phyloP scores from a whole-genome alignment of 1,284 basidiomycete genomes.

The Pholiota adiposa region DNA sequence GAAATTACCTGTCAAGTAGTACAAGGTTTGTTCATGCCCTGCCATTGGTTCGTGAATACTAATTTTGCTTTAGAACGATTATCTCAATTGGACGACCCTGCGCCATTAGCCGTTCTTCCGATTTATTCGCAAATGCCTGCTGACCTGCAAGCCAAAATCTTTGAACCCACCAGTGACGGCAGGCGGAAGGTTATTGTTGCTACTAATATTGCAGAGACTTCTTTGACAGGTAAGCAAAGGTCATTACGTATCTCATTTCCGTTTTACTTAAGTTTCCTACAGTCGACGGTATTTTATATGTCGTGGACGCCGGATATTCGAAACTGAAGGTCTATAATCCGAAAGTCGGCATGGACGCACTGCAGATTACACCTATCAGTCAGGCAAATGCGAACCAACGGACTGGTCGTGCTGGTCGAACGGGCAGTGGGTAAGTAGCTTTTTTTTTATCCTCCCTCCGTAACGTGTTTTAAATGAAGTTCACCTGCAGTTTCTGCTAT shows the following conservation, averaged over 20 bases:
- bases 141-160: conserved; percentile 98
- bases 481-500: conserved; percentile 79
- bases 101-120: conserved; percentile 86
- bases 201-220: conserved; percentile 99
- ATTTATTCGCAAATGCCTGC: conserved; percentile 99
- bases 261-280: conserved; percentile 25
- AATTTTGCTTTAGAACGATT: conserved; percentile 72
- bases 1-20: conserved; percentile 93
- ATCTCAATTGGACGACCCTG: conserved; percentile 88
- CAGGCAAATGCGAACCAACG: conserved; percentile 98
- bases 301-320: conserved; percentile 95
- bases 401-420: conserved; percentile 94
- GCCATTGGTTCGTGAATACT: neutral
- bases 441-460: neutral
- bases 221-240: conserved; percentile 73
- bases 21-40: conserved; percentile 58
- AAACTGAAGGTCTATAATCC: conserved; percentile 99
- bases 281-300: conserved; percentile 98
- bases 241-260: conserved; percentile 5
- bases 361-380: conserved; percentile 98
- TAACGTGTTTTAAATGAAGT: conserved; percentile 10
- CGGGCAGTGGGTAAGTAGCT: conserved; percentile 81
- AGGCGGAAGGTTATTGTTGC: conserved; percentile 97
- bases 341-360: conserved; percentile 98
- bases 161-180: conserved; percentile 93